These are phyloP conservation scores for Garcia nutans DNA, from an alignment of 345 rosid genomes.

Conservation along the genomic window DNA sequence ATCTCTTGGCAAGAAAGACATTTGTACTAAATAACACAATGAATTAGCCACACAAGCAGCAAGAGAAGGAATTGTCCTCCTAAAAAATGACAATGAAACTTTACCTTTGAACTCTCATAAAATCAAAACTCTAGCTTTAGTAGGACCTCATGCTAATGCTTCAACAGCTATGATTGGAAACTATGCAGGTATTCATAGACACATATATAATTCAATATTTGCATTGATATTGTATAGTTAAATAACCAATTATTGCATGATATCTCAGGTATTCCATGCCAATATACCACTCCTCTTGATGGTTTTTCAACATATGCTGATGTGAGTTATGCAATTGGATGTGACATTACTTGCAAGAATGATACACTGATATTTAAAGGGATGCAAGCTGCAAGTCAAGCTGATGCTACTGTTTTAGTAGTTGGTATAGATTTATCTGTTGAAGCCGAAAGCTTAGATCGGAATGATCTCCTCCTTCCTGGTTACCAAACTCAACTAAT, in stretches of 20 bases:
- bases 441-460: slow-evolving; percentile 58
- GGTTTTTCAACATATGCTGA: slow-evolving; percentile 36
- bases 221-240: not conserved
- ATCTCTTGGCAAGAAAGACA: slow-evolving; percentile 33
- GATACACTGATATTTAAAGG: slow-evolving; percentile 38
- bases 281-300: slow-evolving; percentile 39
- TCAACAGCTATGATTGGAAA: slow-evolving; percentile 55
- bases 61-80: slow-evolving; percentile 52
- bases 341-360: slow-evolving; percentile 47
- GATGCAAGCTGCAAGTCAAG: slow-evolving; percentile 29
- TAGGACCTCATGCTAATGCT: slow-evolving; percentile 62
- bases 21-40: slow-evolving; percentile 38
- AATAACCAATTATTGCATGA: not conserved
- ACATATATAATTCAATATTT: not conserved
- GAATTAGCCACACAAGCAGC: slow-evolving; percentile 57
- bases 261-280: slow-evolving; percentile 48
- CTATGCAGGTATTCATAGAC: slow-evolving; percentile 42
- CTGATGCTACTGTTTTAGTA: slow-evolving; percentile 50
- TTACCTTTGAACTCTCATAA: slow-evolving; percentile 31
- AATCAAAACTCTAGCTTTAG: slow-evolving; percentile 34
- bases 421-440: slow-evolving; percentile 45
- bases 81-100: slow-evolving; percentile 39
- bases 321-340: slow-evolving; percentile 40
- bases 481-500: slow-evolving; percentile 53
- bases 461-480: slow-evolving; percentile 48